Evolutionary conservation across 2,329 filamentous ascomycete genomes (phyloP), one percentile per base, ranked within the genome.

Genomic region (Keithomyces neogunnii): DNA sequence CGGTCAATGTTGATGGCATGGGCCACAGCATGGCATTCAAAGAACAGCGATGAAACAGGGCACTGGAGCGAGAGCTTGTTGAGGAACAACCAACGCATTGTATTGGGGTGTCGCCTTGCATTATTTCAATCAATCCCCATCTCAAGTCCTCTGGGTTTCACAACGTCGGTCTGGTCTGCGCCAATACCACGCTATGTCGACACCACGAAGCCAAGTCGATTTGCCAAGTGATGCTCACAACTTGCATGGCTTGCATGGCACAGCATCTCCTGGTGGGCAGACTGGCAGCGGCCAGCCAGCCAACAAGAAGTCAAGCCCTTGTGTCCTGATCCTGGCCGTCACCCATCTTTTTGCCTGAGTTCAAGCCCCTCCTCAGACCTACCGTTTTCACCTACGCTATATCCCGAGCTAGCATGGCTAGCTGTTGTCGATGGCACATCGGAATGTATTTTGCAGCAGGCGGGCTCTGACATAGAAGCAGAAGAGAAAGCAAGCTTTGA

Each of bases 351-450:
- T 10, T 6, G 33, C 10, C 33, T 6, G 33, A 6, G 10, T 6
- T 35, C 33, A 35, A 35, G 6, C 45, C 11, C 44, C 46, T 19
- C 19, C 19, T 19, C 19, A 19, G 46, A 48, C 39, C 52, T 49
- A 53, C 49, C 52, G 49, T 48, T 51, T 48, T 40, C 36, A 49
- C 52, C 49, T 51, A 47, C 45, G 49, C 46, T 51, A 53, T 36
- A 26, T 28, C 32, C 8, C 29, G 19, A 19, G 19, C 19, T 19
- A 19, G 19, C 19, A 19, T 19, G 19, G 19, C 19, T 19, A 19
- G 19, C 19, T 19, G 19, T 19, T 19, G 19, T 19, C 31, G 33
- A 47, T 32, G 11, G 31, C 9, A n/a, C 31, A 47, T 35, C 7
- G 31, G 45, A n/a, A 19, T 19, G 45, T n/a, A 35, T 11, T 35